Evolutionary conservation across 2,329 filamentous ascomycete species (phyloP), one percentile per base, ranked within the genome.

Genomic region (Fusarium floridanum): DNA sequence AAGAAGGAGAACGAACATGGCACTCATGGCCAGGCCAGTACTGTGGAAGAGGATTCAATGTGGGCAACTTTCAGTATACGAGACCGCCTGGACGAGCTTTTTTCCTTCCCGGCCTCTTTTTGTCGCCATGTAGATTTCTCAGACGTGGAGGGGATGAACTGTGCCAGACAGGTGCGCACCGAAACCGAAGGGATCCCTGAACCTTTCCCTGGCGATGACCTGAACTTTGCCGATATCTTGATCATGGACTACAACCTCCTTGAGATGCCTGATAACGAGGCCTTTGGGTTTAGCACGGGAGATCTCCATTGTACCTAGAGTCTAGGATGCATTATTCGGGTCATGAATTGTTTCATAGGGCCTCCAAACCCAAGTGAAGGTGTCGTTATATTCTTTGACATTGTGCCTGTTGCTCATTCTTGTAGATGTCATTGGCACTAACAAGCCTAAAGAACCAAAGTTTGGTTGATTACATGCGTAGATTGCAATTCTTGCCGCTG

Each of bases 61-160:
- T 20, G 16, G 29, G 53, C 43, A 9, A 61, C 24, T 39, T 24
- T 7, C n/a, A 53, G 14, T 4, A 32, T 67, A 4, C 27, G 62
- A n/a, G 34, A 32, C 5, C 53, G 37, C 1, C n/a, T 63, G 2
- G 37, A 50, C 6, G 48, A 59, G 32, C 59, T 67, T 7, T 67
- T 67, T 36, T 32, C 65, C 11, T 67, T 67, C 27, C 65, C 65
- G 4, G 3, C n/a, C 9, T 57, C 37, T 16, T 67, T 67, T 32
- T 64, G 65, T 9, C 36, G 32, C 12, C 27, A 48, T 32, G 20
- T 67, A 41, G 60, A 67, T 24, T 48, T 61, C 39, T 36, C 7
- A 8, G 16, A n/a, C 2, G 29, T 22, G 0, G n/a, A 56, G 53
- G 27, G 24, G 48, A 53, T n/a, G 16, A 53, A 53, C 9, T 20